These are phyloP conservation scores for Solanum tarapatanum DNA, from an alignment of 257 asterid species.

Conservation along the genomic window DNA sequence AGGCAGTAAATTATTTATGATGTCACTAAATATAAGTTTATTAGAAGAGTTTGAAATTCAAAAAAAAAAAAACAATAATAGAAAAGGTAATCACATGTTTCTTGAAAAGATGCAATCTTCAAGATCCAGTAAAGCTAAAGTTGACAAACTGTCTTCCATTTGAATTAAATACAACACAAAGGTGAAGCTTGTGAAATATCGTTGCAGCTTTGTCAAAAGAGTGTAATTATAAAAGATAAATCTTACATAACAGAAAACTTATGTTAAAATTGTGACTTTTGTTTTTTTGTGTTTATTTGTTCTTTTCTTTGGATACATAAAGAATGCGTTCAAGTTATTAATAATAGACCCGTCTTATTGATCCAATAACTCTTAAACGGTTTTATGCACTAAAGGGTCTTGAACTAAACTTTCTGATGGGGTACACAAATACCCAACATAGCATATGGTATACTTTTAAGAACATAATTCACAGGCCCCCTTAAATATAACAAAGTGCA, in stretches of 20 bases:
- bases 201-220: not conserved
- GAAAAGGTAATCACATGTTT: not conserved
- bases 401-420: not conserved
- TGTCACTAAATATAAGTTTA: not conserved
- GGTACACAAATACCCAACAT: not conserved
- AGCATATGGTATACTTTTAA: not conserved
- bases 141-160: not conserved
- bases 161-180: not conserved
- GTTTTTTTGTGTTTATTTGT: not conserved
- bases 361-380: not conserved
- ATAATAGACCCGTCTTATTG: not conserved
- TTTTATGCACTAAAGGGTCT: not conserved
- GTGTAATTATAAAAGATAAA: not conserved
- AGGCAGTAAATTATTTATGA: not conserved
- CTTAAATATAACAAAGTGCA: not conserved
- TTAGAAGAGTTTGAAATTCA: not conserved
- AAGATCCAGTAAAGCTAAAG: not conserved
- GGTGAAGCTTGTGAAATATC: not conserved
- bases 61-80: not conserved
- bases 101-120: not conserved
- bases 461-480: not conserved
- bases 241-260: not conserved
- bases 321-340: not conserved
- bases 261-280: not conserved
- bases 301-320: not conserved